These are phyloP conservation scores for Verticillium alfalfae DNA, from an alignment of 2,329 filamentous ascomycete species.

Conservation along the genomic window DNA sequence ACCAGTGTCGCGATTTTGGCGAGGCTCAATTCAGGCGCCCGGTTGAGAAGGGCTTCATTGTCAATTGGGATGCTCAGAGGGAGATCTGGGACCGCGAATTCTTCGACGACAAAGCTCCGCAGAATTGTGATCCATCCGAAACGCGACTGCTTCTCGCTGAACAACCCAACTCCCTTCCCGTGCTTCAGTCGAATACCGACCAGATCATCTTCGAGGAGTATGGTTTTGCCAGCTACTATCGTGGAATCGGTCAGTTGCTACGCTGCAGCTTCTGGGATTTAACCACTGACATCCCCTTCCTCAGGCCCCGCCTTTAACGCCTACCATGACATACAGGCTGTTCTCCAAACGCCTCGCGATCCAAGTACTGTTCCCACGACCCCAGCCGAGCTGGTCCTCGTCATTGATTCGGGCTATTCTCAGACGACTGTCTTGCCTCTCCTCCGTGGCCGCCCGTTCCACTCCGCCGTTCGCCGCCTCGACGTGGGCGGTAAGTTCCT, in stretches of 20 bases:
- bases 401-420: conserved; percentile 90
- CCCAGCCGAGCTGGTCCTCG: conserved; percentile 75
- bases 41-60: conserved; percentile 89
- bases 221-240: conserved; percentile 80
- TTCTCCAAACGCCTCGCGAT: conserved; percentile 58
- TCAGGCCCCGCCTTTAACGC: conserved; percentile 55
- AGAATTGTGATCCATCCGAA: conserved; percentile 68
- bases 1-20: conserved; percentile 79
- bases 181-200: conserved; percentile 83
- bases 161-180: conserved; percentile 74
- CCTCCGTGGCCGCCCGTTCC: conserved; percentile 72
- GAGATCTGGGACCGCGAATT: conserved; percentile 94
- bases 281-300: not conserved
- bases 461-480: conserved; percentile 75
- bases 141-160: conserved; percentile 84
- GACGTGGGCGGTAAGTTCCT: conserved; percentile 90
- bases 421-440: conserved; percentile 88
- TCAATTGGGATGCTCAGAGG: conserved; percentile 94
- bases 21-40: conserved; percentile 83
- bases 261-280: not conserved
- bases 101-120: conserved; percentile 61
- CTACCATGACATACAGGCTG: conserved; percentile 69
- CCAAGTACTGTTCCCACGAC: conserved; percentile 29
- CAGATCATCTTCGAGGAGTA: conserved; percentile 98
- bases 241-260: conserved; percentile 56